Percentiles rank a stretch among this genome's conserved stretches.
phyloP scores from a whole-genome alignment of 2,329 filamentous ascomycete genomes.

The Alternaria postmessia region DNA sequence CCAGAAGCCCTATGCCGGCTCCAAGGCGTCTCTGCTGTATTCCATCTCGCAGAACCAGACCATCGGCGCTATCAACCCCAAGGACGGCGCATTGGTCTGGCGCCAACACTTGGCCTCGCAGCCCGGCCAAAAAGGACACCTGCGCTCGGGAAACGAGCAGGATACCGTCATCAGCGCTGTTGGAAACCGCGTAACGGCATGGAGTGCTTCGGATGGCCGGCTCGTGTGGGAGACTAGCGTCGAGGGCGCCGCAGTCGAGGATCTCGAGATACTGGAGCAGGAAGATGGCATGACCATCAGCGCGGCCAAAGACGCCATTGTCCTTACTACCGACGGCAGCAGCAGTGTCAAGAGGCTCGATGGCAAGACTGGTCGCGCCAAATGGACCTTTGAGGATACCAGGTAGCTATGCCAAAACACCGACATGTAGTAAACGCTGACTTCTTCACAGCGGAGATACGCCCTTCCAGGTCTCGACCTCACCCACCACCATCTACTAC shows the following conservation, averaged over 20 bases:
- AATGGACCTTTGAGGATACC: slow-evolving; percentile 79
- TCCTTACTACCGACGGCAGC: slow-evolving; percentile 67
- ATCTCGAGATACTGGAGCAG: slow-evolving; percentile 80
- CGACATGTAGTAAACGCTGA: slow-evolving; percentile 15
- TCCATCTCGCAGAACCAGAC: slow-evolving; percentile 86
- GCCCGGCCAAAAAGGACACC: slow-evolving; percentile 50
- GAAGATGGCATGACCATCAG: slow-evolving; percentile 62
- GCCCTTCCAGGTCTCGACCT: slow-evolving; percentile 79
- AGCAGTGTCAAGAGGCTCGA: slow-evolving; percentile 75
- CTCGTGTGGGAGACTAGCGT: slow-evolving; percentile 76
- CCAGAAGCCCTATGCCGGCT: slow-evolving; percentile 81
- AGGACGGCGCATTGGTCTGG: slow-evolving; percentile 85
- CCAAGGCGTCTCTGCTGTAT: slow-evolving; percentile 89
- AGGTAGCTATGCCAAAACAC: slow-evolving; percentile 51
- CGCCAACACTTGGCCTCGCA: slow-evolving; percentile 72
- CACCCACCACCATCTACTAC: slow-evolving; percentile 74
- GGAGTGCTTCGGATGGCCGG: slow-evolving; percentile 84
- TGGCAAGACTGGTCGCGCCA: slow-evolving; percentile 73
- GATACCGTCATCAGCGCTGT: slow-evolving; percentile 78
- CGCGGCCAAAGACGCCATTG: slow-evolving; percentile 72
- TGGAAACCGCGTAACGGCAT: slow-evolving; percentile 75
- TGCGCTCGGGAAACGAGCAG: slow-evolving; percentile 81
- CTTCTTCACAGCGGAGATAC: slow-evolving; percentile 65
- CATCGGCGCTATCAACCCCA: slow-evolving; percentile 87
- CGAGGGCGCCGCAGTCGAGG: slow-evolving; percentile 64